Base-by-base conservation (phyloP, 805 yeast species). In the Ogataea nakhonphanomensis region DNA sequence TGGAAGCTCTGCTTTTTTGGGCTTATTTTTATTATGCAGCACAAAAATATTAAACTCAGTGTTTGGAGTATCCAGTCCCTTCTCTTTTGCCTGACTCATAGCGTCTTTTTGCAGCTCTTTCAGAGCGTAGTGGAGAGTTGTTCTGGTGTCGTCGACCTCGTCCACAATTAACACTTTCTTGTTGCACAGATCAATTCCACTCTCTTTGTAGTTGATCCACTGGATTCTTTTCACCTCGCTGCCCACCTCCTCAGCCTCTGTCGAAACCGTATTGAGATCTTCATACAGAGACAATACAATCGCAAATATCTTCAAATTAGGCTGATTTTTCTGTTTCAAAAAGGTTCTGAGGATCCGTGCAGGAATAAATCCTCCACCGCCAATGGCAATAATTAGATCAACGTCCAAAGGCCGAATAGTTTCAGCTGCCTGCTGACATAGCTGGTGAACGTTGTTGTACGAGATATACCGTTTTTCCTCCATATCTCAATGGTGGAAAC, bases 341-440 rank as follows among this genome's bases (percentile, higher is more conserved):
- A 91, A 93, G 2, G 98, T 81, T 64, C 99, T 79, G 61, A 91
- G 74, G 66, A 93, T 93, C 63, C 99, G 79, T 7, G 99, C 97
- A 21, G 98, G 99, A 43, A 91, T 93, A 64, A 91, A 87, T 2
- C 98, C 99, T 61, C 99, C 63, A 20, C 62, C 62, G 36, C 95
- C 99, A 57, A 91, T 88, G 52, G 98, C 97, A 48, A 91, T 86
- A 66, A 90, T 86, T 44, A 87, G 73, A 63, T 90, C 95, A 28
- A 96, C 95, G 54, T 86, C 78, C 70, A 87, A 82, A 21, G 67
- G 64, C 61, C 78, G 79, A 61, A 84, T 75, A 48, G 72, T 75
- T 41, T 71, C 78, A 11, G 89, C 81, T 2, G 68, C 61, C 45
- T 67, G 65, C 43, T 62, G 54, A 37, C 66, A 62, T 23, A 62